A percentile compares a stretch with the other conserved stretches of the same genome.
phyloP scores from a whole-genome alignment of 179 eudicot genomes.

The Drosera spatulata region DNA sequence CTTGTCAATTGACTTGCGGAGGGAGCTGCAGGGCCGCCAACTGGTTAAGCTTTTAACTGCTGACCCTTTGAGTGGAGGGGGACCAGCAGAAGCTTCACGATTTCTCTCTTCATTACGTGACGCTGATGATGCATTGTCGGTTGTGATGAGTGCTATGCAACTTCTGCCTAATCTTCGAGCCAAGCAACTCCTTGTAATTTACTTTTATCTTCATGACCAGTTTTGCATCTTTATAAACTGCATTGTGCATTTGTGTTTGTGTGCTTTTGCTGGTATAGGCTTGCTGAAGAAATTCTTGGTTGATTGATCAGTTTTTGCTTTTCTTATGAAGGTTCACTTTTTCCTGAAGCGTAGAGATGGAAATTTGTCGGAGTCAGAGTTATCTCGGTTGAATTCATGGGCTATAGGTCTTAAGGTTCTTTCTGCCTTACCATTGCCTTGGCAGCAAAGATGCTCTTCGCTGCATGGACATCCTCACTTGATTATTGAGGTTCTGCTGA shows the following conservation, averaged over 20 bases:
- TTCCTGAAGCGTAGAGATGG: slow-evolving; percentile 92
- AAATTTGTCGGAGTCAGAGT: slow-evolving; percentile 77
- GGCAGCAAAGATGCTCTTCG: slow-evolving; percentile 98
- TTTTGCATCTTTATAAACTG: not conserved
- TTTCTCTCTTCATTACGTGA: slow-evolving; percentile 92
- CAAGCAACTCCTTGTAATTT: slow-evolving; percentile 91
- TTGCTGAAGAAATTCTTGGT: not conserved
- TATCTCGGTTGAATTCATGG: slow-evolving; percentile 87
- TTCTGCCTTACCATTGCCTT: slow-evolving; percentile 90
- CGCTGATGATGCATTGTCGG: slow-evolving; percentile 90
- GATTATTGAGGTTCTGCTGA: slow-evolving; percentile 86
- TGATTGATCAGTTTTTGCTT: not conserved
- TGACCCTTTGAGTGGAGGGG: slow-evolving; percentile 96
- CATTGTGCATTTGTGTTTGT: not conserved
- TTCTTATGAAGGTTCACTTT: slow-evolving; percentile 70
- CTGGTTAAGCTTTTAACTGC: slow-evolving; percentile 97
- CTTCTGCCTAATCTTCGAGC: slow-evolving; percentile 90
- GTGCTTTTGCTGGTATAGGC: not conserved
- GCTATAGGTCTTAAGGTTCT: slow-evolving; percentile 96
- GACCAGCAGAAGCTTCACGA: slow-evolving; percentile 98
- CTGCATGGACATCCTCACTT: slow-evolving; percentile 95
- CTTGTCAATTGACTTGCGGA: slow-evolving; percentile 76
- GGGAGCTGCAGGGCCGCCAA: slow-evolving; percentile 95
- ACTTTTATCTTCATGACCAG: not conserved
- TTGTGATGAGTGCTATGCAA: slow-evolving; percentile 98